Conservation (phyloP, 2,329 filamentous ascomycete genomes). For the Nemania diffusa region DNA sequence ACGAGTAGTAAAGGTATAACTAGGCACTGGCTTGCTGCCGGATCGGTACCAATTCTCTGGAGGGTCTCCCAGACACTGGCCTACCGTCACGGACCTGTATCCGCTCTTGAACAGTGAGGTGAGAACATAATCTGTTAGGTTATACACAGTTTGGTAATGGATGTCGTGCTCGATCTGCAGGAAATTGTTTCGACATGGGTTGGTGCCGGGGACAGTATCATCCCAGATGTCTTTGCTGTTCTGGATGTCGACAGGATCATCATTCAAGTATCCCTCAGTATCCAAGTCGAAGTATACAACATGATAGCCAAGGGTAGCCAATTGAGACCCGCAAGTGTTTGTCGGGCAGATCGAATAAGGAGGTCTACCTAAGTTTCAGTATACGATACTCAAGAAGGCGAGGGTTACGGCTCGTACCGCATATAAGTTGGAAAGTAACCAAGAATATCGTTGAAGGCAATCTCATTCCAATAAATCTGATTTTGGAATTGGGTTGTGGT, state of each 20-base stretch:
- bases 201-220: conserved; percentile 46
- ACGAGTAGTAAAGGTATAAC: conserved; percentile 44
- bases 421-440: conserved; percentile 51
- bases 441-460: conserved; percentile 50
- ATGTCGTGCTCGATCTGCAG: conserved; percentile 59
- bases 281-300: conserved; percentile 49
- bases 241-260: conserved; percentile 49
- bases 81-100: conserved; percentile 62
- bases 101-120: conserved; percentile 55
- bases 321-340: conserved; percentile 42
- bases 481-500: conserved; percentile 46
- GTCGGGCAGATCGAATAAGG: conserved; percentile 49
- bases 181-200: conserved; percentile 46
- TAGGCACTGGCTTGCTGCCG: conserved; percentile 43
- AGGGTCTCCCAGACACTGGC: conserved; percentile 65
- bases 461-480: conserved; percentile 51
- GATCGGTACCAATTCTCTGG: conserved; percentile 63
- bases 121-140: conserved; percentile 58
- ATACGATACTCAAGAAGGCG: background rate
- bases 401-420: conserved; percentile 38
- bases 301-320: conserved; percentile 48
- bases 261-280: conserved; percentile 49
- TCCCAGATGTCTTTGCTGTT: conserved; percentile 53
- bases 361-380: conserved; percentile 41
- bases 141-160: conserved; percentile 58